Percentiles rank a stretch among this genome's conserved stretches.
These are phyloP conservation scores for Fistulina hepatica DNA, from an alignment of 1,284 basidiomycete species.

Conservation along the genomic window DNA sequence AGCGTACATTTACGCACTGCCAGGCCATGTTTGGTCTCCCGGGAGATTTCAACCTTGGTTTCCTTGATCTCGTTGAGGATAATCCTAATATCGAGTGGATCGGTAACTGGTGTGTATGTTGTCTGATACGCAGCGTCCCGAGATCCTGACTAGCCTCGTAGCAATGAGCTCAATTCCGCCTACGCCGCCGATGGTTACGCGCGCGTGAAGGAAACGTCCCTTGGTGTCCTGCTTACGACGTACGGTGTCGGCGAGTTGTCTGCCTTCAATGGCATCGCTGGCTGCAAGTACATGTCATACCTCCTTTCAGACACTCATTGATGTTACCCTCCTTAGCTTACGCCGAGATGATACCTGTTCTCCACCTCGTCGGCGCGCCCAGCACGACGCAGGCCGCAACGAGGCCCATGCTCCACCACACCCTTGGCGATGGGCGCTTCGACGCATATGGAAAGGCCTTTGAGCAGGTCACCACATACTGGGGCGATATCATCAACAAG, in stretches of 20 bases:
- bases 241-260: conserved; percentile 86
- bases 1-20: too few relatives aligned
- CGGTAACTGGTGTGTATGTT: conserved; percentile 59
- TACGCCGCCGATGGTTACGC: conserved; percentile 95
- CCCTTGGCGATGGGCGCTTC: conserved; percentile 73
- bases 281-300: conserved; percentile 29
- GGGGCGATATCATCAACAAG: conserved; percentile 46
- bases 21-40: conserved; percentile 79
- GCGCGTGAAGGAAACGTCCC: conserved; percentile 60
- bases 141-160: conserved; percentile 18
- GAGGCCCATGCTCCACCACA: conserved; percentile 71
- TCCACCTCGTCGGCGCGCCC: conserved; percentile 86
- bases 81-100: conserved; percentile 74
- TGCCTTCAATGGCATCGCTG: conserved; percentile 71
- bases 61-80: conserved; percentile 77
- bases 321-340: conserved; percentile 35
- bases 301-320: background rate
- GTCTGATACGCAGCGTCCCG: background rate
- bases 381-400: conserved; percentile 60
- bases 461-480: conserved; percentile 62
- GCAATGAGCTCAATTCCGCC: conserved; percentile 77
- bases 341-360: conserved; percentile 83
- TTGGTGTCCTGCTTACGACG: conserved; percentile 70
- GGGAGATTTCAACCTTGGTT: conserved; percentile 85
- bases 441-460: conserved; percentile 73